A percentile compares a stretch with the other conserved stretches of the same genome.
Evolutionary conservation across 169 alveolate genomes (phyloP).

Genomic region (Ophryocystis elektroscirrha): DNA sequence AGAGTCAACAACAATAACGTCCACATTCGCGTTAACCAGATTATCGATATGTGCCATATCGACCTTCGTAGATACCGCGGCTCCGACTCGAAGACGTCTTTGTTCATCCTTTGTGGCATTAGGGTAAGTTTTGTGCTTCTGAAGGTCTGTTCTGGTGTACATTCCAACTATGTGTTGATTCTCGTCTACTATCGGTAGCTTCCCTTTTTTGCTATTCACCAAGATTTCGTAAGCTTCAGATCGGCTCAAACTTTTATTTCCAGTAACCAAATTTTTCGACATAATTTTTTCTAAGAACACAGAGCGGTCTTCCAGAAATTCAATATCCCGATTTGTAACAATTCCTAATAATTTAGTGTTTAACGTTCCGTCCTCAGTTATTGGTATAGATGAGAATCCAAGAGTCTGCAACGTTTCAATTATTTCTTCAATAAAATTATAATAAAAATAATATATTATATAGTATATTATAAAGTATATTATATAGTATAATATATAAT

Average conservation of each 20-base stretch:
- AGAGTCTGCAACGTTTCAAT: slow-evolving; percentile 14
- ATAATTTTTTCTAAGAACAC: slow-evolving; percentile 23
- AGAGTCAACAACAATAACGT: slow-evolving; percentile 60
- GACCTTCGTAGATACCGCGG: slow-evolving; percentile 9
- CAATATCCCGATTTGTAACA: slow-evolving; percentile 38
- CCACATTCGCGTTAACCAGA: slow-evolving; percentile 35
- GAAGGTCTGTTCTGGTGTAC: slow-evolving; percentile 53
- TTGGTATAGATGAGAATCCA: slow-evolving; percentile 46
- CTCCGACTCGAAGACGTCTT: slow-evolving; percentile 6
- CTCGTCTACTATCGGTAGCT: slow-evolving; percentile 58
- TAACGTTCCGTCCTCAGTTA: slow-evolving; percentile 48
- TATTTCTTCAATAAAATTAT: background rate
- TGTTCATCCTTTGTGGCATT: slow-evolving; percentile 47
- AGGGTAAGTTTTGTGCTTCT: slow-evolving; percentile 54
- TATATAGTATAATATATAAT: too few relatives aligned
- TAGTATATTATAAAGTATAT: background rate
- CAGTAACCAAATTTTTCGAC: too few relatives aligned
- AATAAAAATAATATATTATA: background rate
- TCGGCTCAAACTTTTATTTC: too few relatives aligned
- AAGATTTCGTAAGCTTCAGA: too few relatives aligned
- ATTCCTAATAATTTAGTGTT: slow-evolving; percentile 54
- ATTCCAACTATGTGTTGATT: slow-evolving; percentile 50
- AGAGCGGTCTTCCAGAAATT: slow-evolving; percentile 27
- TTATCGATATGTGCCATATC: slow-evolving; percentile 18
- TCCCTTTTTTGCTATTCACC: too few relatives aligned